phyloP scores from a whole-genome alignment of 331 rosid genomes.

The Acacia concinna region DNA sequence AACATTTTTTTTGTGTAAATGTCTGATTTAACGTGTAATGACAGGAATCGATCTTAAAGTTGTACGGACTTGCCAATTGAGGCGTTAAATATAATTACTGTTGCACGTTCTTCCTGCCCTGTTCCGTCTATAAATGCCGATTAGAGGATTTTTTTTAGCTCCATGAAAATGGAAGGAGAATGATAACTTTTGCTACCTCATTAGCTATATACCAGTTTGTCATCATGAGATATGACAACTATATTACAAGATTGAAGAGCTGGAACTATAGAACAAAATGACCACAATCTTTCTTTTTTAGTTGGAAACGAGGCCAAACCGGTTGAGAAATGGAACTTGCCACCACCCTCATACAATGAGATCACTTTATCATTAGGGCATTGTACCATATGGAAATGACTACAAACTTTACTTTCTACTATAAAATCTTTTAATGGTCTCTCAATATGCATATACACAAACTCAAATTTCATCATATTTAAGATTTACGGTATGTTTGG shows the following conservation, averaged over 20 bases:
- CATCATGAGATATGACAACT: neutral
- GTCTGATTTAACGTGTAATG: constrained; percentile 7
- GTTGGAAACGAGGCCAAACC: too few species aligned
- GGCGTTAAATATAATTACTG: neutral
- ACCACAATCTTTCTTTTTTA: neutral
- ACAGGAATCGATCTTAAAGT: neutral
- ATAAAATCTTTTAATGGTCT: neutral
- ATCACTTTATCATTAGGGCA: too few species aligned
- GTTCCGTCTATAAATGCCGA: neutral
- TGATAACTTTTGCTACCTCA: neutral
- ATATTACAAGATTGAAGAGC: neutral
- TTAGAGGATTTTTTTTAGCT: neutral
- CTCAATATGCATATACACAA: neutral
- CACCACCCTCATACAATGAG: too few species aligned
- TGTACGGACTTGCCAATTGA: constrained; percentile 8
- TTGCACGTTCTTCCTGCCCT: neutral
- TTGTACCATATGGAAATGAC: too few species aligned
- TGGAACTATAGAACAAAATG: neutral
- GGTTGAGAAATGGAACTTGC: too few species aligned
- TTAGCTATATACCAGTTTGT: neutral
- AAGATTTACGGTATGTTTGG: too few species aligned
- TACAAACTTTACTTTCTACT: neutral
- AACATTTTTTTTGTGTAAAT: neutral
- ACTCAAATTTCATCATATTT: too few species aligned
- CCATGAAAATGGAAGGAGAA: neutral